Base-by-base conservation (phyloP, 371 early-diverging fungal genomes). In the Mortierella sp. region DNA sequence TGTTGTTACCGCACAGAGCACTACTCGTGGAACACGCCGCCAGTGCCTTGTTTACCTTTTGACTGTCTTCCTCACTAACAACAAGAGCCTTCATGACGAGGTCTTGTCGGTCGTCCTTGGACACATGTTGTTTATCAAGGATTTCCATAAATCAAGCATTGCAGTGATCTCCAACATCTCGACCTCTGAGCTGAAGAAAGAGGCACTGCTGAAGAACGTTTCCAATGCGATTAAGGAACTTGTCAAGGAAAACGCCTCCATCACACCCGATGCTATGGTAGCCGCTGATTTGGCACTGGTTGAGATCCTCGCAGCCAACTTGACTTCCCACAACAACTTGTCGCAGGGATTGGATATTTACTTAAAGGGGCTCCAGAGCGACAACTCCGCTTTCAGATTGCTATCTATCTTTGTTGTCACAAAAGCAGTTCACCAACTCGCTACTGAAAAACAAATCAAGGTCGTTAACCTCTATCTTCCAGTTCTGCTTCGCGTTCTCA, bases 361-460 rank as follows among this genome's bases (percentile, higher is more conserved):
- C 35, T 23, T 82, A 8, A 45, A 82, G 49, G 83, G 78, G 26
- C 70, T 77, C 49, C 34, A 74, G 62, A 58, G 75, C 66, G 40
- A 42, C 51, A 63, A 69, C 42, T 31, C 54, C 26, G 34, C 64
- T 7, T 72, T 82, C 64, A 67, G 82, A 29, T 64, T 72, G 9
- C 8, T 83, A 42, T 71, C 81, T 12, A 73, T 78, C 61, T 78
- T 82, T 70, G 79, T 82, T 19, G 70, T 82, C 53, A 82, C 77
- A 47, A 82, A 68, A 40, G 63, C 65, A 22, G 42, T 80, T 45
- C 71, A 75, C 47, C 62, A 68, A 45, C 54, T 71, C 8, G 53
- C 60, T 19, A 43, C 64, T 7, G 71, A 59, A 9, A 71, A 71
- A n/a, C 81, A 80, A 60, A 42, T 71, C 66, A 75, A 75, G 68